Conservation (phyloP, 495 filamentous ascomycete genomes). For the Penicillium macrosclerotiorum region DNA sequence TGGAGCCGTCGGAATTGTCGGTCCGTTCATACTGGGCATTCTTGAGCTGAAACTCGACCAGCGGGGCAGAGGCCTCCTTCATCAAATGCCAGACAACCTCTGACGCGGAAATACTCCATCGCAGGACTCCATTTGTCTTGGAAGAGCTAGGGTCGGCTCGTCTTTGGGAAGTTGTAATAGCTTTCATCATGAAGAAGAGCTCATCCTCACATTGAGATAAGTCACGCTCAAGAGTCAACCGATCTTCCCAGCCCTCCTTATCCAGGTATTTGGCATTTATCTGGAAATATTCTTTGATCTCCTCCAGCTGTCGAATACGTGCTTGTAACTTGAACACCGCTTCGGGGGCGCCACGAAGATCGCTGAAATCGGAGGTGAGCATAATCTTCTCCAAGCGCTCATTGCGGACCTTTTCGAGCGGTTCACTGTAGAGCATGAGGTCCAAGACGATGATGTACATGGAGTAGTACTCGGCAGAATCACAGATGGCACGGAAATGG, state of each 20-base stretch:
- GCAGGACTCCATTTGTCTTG: constrained; percentile 72
- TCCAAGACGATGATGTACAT: constrained; percentile 97
- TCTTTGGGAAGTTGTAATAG: constrained; percentile 92
- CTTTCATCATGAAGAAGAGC: constrained; percentile 99
- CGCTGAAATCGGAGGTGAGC: constrained; percentile 99
- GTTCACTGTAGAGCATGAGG: constrained; percentile 90
- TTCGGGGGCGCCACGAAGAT: constrained; percentile 87
- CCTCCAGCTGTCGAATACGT: constrained; percentile 88
- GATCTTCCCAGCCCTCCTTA: constrained; percentile 86
- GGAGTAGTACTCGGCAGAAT: constrained; percentile 93
- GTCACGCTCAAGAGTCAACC: constrained; percentile 81
- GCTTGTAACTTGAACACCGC: constrained; percentile 90
- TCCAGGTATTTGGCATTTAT: constrained; percentile 86
- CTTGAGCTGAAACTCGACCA: constrained; percentile 91
- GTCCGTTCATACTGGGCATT: constrained; percentile 89
- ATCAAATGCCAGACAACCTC: constrained; percentile 98
- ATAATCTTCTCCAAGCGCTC: constrained; percentile 97
- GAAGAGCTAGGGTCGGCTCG: constrained; percentile 66
- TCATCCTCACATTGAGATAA: constrained; percentile 90
- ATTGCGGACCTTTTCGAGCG: constrained; percentile 88
- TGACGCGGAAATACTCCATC: constrained; percentile 84
- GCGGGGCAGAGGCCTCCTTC: constrained; percentile 75
- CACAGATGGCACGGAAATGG: constrained; percentile 84
- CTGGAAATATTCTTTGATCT: constrained; percentile 96
- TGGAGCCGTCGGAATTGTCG: constrained; percentile 94